Evolutionary conservation across 1,284 basidiomycete species (phyloP).

Genomic region (Puccinia polysora): DNA sequence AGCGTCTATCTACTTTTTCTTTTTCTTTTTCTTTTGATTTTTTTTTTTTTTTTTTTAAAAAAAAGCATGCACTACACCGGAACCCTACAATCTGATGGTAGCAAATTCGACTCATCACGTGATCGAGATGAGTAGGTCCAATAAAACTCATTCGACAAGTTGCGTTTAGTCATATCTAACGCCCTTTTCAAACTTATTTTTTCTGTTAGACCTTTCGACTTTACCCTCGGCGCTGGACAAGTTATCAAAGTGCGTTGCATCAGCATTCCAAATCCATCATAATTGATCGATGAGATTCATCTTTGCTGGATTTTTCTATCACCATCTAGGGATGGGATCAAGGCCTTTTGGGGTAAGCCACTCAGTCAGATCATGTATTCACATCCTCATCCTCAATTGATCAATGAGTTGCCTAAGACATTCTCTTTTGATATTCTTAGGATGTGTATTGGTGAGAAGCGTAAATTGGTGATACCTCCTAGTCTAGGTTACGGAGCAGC

Average conservation of each 20-base stretch:
- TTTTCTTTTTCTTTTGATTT: neutral
- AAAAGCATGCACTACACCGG: slow-evolving; percentile 43
- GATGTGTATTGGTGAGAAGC: slow-evolving; percentile 54
- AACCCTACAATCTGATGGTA: slow-evolving; percentile 22
- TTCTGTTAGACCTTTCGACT: slow-evolving; percentile 28
- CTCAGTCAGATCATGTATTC: neutral
- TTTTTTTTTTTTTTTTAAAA: neutral
- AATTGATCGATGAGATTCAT: too few relatives aligned
- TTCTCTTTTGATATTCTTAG: neutral
- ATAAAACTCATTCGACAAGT: too few relatives aligned
- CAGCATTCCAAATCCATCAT: too few relatives aligned
- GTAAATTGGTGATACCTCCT: slow-evolving; percentile 53
- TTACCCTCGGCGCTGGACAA: slow-evolving; percentile 50
- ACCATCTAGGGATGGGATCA: slow-evolving; percentile 51
- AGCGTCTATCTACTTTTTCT: neutral
- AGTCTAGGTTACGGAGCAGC: slow-evolving; percentile 50
- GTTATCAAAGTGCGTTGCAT: slow-evolving; percentile 52
- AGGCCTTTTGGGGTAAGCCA: slow-evolving; percentile 48
- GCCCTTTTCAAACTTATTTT: neutral
- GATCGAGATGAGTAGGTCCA: slow-evolving; percentile 41
- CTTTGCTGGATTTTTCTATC: neutral
- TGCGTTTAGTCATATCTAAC: too few relatives aligned
- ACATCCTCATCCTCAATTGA: neutral
- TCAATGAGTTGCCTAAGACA: too few relatives aligned
- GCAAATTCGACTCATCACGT: slow-evolving; percentile 39